phyloP scores from a whole-genome alignment of 1,284 basidiomycete species.

The Schizophyllum amplum region DNA sequence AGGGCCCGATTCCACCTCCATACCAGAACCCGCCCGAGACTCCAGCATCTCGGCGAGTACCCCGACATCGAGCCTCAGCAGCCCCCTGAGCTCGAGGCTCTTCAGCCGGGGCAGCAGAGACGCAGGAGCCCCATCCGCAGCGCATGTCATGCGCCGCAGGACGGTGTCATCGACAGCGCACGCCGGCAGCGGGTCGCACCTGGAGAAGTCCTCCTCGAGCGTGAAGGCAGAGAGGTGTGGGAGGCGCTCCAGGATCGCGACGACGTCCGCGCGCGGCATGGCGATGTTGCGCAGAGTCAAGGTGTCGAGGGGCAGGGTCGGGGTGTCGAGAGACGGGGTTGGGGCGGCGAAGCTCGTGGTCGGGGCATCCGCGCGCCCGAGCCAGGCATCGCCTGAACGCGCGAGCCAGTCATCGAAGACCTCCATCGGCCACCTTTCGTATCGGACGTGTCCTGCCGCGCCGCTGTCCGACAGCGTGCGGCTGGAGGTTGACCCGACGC shows the following conservation, averaged over 20 bases:
- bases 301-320: not conserved
- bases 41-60: not conserved
- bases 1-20: too few species aligned
- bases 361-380: too few species aligned
- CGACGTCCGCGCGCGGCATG: not conserved
- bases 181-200: not conserved
- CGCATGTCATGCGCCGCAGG: not conserved
- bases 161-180: not conserved
- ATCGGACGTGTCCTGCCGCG: not conserved
- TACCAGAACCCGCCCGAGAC: not conserved
- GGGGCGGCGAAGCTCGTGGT: too few species aligned
- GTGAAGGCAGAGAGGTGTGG: not conserved
- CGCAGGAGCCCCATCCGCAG: not conserved
- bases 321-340: too few species aligned
- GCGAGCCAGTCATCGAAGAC: not conserved
- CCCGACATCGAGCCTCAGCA: not conserved
- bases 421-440: not conserved
- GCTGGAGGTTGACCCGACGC: not conserved
- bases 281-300: not conserved
- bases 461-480: not conserved
- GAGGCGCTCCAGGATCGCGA: not conserved
- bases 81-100: not conserved
- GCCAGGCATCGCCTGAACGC: not conserved
- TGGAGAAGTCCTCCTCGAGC: not conserved
- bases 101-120: not conserved